These are phyloP conservation scores for Penicillium sp. DNA, from an alignment of 2,329 filamentous ascomycete species.

Conservation along the genomic window DNA sequence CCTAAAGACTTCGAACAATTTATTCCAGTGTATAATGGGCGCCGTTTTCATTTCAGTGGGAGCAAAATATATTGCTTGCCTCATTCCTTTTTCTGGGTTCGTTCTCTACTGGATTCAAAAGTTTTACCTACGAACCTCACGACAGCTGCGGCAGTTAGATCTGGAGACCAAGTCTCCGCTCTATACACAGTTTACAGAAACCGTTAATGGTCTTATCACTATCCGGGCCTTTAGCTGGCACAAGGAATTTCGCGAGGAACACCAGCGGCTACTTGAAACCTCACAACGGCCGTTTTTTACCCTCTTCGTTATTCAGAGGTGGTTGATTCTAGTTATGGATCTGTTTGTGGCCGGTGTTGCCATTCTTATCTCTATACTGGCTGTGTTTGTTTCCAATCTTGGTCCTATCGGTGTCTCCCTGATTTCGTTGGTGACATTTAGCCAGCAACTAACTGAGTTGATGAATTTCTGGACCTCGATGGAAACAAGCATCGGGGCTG, in stretches of 20 bases:
- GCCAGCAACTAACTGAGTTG: conserved; percentile 47
- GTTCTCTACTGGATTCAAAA: conserved; percentile 51
- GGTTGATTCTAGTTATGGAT: conserved; percentile 52
- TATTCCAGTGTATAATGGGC: conserved; percentile 1
- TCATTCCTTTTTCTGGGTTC: conserved; percentile 47
- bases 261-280: conserved; percentile 46
- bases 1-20: not conserved
- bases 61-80: conserved; percentile 44
- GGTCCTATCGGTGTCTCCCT: conserved; percentile 52
- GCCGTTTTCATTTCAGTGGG: not conserved
- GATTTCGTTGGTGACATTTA: conserved; percentile 52
- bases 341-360: conserved; percentile 49
- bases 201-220: conserved; percentile 52
- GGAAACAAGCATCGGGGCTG: conserved; percentile 56
- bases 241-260: conserved; percentile 39
- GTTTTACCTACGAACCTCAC: conserved; percentile 57
- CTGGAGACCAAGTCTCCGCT: conserved; percentile 59
- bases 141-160: conserved; percentile 58
- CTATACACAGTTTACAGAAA: conserved; percentile 56
- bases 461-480: conserved; percentile 54
- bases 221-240: conserved; percentile 56
- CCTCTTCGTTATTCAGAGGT: conserved; percentile 54
- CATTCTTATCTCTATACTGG: conserved; percentile 8
- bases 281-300: conserved; percentile 58
- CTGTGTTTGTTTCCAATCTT: conserved; percentile 45